These are phyloP conservation scores for Pseudogymnoascus sp. DNA, from an alignment of 2,329 filamentous ascomycete species.

Conservation along the genomic window DNA sequence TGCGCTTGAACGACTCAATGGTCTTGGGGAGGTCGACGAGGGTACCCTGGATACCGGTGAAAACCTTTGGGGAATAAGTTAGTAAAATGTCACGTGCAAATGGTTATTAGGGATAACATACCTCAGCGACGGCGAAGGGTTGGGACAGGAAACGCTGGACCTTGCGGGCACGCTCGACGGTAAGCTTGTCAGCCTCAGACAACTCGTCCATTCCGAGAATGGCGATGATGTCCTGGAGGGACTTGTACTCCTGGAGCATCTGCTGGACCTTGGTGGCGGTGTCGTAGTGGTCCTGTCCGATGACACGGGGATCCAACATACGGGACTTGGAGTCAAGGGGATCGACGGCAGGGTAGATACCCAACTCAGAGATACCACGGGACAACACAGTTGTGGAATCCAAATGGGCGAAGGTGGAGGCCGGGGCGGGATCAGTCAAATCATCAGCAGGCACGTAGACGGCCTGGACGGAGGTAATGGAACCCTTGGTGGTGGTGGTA, in stretches of 20 bases:
- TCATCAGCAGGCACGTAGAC: constrained; percentile 99
- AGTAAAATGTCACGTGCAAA: neutral
- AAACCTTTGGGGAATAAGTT: constrained; percentile 40
- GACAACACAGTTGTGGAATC: constrained; percentile 99
- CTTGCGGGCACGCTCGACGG: constrained; percentile 99
- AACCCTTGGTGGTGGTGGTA: constrained; percentile 98
- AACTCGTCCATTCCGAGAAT: constrained; percentile 99
- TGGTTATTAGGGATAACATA: neutral
- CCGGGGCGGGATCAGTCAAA: constrained; percentile 98
- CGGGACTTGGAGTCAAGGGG: constrained; percentile 99
- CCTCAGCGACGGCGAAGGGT: constrained; percentile 80
- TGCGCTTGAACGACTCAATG: constrained; percentile 94
- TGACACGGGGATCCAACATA: constrained; percentile 98
- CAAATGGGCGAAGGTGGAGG: constrained; percentile 99
- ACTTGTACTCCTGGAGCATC: constrained; percentile 99
- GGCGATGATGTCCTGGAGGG: constrained; percentile 99
- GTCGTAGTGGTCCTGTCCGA: constrained; percentile 96
- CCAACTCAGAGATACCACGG: constrained; percentile 99
- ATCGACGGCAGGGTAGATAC: constrained; percentile 99
- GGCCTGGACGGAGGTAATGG: constrained; percentile 99
- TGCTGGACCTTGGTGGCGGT: constrained; percentile 93
- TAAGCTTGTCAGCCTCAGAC: constrained; percentile 98
- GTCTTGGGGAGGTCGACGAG: constrained; percentile 99
- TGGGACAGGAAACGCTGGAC: constrained; percentile 99
- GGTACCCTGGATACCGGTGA: constrained; percentile 90